Evolutionary conservation across 306 rosid genomes (phyloP), one percentile per base, ranked within the genome.

Genomic region (Castanopsis chinensis): DNA sequence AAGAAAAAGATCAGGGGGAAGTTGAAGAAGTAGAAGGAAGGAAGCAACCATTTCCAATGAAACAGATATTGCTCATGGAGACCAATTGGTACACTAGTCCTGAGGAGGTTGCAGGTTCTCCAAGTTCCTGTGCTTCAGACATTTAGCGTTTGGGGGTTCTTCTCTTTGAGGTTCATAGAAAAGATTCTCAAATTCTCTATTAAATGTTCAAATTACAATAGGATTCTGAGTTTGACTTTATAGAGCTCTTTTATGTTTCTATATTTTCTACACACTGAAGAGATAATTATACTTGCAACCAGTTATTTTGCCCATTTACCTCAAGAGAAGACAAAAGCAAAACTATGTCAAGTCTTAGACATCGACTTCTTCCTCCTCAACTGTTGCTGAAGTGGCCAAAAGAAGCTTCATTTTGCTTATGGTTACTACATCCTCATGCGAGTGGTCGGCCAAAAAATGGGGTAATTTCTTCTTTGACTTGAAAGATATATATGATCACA

Each of bases 321-420:
- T 85, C 97, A 57, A 90, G 94, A 86, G 98, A 95, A 84, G 99
- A 90, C 73, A 93, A 93, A 82, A 87, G 92, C 74, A 84, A 87
- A 76, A 91, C 96, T 30, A 95, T 95, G 99, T 93, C 96, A 71
- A 91, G 92, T 87, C 87, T 95, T 72, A 90, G 99, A 79, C 98
- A 95, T 75, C 87, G 99, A 85, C 97, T 95, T 83, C 97, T 95
- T 85, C 98, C 99, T 83, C 97, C 99, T n/a, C 98, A 89, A n/a
- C 73, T 95, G 79, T 94, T 95, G 83, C 88, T 87, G 80, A 95
- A 93, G 80, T 95, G 99, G 97, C 94, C 98, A 23, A 95, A 91
- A 86, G 97, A 91, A 90, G 99, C 99, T 84, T 91, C 98, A 18
- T 95, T 91, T 91, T 92, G 99, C 86, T 87, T 95, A 81, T 91